phyloP scores from a whole-genome alignment of 495 filamentous ascomycete genomes.

The Rusavskia elegans region DNA sequence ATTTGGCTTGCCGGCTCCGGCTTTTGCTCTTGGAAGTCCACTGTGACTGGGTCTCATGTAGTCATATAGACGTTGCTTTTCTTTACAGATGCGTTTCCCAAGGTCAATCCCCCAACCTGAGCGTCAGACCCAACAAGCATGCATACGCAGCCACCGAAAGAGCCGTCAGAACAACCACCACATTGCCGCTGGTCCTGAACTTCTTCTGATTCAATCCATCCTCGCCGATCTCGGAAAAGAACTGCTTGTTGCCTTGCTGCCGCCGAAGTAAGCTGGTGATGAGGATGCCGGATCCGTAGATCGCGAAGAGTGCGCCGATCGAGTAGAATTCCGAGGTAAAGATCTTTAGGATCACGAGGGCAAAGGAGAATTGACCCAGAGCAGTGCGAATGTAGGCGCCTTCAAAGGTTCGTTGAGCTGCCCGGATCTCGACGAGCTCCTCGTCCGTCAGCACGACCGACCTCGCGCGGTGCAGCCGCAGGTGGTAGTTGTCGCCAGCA shows the following conservation, averaged over 20 bases:
- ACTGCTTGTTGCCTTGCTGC: constrained; percentile 81
- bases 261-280: constrained; percentile 66
- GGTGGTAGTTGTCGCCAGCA: constrained; percentile 31
- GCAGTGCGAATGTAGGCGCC: constrained; percentile 93
- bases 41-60: too few species aligned
- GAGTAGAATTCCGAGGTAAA: constrained; percentile 91
- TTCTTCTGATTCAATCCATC: constrained; percentile 54
- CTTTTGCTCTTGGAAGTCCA: too few species aligned
- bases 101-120: constrained; percentile 29
- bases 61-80: not conserved
- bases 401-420: constrained; percentile 90
- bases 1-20: too few species aligned
- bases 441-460: constrained; percentile 64
- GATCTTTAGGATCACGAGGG: constrained; percentile 87
- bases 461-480: constrained; percentile 71
- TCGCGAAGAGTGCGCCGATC: constrained; percentile 81
- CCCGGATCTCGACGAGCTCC: constrained; percentile 87
- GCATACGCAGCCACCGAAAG: constrained; percentile 72
- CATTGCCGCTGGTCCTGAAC: constrained; percentile 75
- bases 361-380: constrained; percentile 84
- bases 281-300: constrained; percentile 75
- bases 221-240: constrained; percentile 63
- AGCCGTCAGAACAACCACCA: constrained; percentile 64
- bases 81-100: not conserved
- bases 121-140: constrained; percentile 59